These are phyloP conservation scores for Aspergillus amoenus DNA, from an alignment of 2,329 filamentous ascomycete genomes.

Conservation along the genomic window DNA sequence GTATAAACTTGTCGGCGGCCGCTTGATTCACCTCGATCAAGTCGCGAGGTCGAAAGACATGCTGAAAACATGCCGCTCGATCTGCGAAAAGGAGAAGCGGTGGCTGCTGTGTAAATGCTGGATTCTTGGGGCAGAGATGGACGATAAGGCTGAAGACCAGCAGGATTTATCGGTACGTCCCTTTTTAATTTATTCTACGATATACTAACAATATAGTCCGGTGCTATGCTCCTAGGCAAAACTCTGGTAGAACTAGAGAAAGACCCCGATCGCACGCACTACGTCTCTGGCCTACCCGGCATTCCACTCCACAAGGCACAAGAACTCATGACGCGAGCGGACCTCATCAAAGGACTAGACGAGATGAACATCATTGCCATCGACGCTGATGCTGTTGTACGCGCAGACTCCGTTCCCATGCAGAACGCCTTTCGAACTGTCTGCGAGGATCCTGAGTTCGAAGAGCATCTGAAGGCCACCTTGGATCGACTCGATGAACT, in stretches of 20 bases:
- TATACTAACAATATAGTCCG: conserved; percentile 56
- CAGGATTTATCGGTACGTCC: conserved; percentile 82
- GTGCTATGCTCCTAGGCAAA: conserved; percentile 91
- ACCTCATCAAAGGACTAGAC: conserved; percentile 91
- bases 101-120: conserved; percentile 80
- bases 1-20: conserved; percentile 83
- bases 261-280: conserved; percentile 56
- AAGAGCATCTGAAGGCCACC: conserved; percentile 77
- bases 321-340: conserved; percentile 90
- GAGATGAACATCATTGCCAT: conserved; percentile 95
- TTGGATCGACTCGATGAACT: conserved; percentile 83
- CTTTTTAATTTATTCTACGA: neutral
- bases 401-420: conserved; percentile 95
- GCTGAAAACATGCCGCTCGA: conserved; percentile 73
- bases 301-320: conserved; percentile 80
- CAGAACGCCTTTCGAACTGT: conserved; percentile 86
- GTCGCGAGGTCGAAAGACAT: conserved; percentile 84
- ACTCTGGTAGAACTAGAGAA: conserved; percentile 80
- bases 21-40: conserved; percentile 81
- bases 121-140: conserved; percentile 76
- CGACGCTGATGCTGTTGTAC: conserved; percentile 79
- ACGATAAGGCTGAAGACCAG: conserved; percentile 98
- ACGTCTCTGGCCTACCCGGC: conserved; percentile 69
- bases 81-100: conserved; percentile 69
- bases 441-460: conserved; percentile 73